Base-by-base conservation (phyloP, 2,329 filamentous ascomycete genomes). In the Colletotrichum orbiculare region DNA sequence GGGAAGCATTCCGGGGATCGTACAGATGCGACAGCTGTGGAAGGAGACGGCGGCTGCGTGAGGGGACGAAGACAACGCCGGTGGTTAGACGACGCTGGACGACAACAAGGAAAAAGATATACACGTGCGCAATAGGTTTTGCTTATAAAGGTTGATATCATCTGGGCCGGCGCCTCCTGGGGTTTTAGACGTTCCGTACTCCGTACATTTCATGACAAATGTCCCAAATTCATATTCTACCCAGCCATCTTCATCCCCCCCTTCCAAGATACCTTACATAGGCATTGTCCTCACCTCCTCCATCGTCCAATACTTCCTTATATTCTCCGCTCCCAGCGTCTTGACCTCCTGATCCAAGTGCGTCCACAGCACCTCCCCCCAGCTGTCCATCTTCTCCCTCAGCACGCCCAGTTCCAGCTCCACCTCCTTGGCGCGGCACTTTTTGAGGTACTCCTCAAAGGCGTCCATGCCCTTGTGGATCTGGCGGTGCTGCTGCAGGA, bases 291-390 rank as follows among this genome's bases (percentile, higher is more conserved):
- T 81, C 76, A 97, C 89, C 82, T 97, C 94, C 50, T 92, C 87
- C 66, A 88, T 70, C 0, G 83, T 91, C 92, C 92, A 97, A 76
- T 91, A 94, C 76, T 83, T 87, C 70, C 92, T 84, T 94, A 97
- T 97, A 75, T 95, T 96, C 76, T 96, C 91, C 48, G 93, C 93
- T 2, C 90, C 87, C 38, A 97, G 77, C 69, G 91, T 86, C 76
- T 83, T 81, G 8, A 97, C 93, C 82, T 97, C 94, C 71, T 94
- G 89, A 71, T 96, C 92, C 66, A 97, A 79, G 82, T 97, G 94
- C 72, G 80, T 81, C 91, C 93, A 95, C 53, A 97, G 76, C 68
- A 97, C 91, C 9, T 82, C 81, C 10, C 91, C 91, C 87, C 94
- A 97, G 5, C 76, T 77, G 76, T 96, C 91, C 88, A 97, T 89